Percentiles rank a stretch among this genome's conserved stretches.
Conservation (phyloP, 805 yeast genomes). For the Saccharomycopsis selenospora region DNA sequence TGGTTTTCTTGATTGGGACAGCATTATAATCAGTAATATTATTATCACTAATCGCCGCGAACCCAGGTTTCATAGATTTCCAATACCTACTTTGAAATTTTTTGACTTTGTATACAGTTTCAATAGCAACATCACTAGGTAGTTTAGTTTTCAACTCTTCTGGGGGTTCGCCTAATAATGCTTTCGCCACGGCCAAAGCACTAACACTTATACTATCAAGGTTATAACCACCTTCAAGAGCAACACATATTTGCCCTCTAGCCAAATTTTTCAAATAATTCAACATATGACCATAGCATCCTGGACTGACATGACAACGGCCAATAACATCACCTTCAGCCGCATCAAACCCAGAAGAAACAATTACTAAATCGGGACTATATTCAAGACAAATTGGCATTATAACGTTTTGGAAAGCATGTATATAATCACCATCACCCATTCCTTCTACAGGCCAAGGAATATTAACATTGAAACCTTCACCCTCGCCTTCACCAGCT, state of each 20-base stretch:
- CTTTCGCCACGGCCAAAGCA: constrained; percentile 88
- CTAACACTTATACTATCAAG: constrained; percentile 83
- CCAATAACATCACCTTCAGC: constrained; percentile 98
- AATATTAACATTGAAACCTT: constrained; percentile 80
- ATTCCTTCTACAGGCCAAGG: constrained; percentile 93
- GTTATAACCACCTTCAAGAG: constrained; percentile 95
- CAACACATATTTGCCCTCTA: constrained; percentile 79
- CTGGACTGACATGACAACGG: constrained; percentile 91
- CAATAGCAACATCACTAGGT: constrained; percentile 73
- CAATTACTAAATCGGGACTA: constrained; percentile 85
- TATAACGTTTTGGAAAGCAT: constrained; percentile 79
- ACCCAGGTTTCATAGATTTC: constrained; percentile 74
- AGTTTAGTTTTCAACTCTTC: constrained; percentile 57
- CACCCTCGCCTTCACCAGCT: constrained; percentile 80
- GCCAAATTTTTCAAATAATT: constrained; percentile 84
- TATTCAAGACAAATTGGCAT: constrained; percentile 87
- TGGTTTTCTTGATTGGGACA: background rate
- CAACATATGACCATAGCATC: constrained; percentile 95
- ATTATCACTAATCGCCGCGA: constrained; percentile 25
- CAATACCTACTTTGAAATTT: constrained; percentile 79
- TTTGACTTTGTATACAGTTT: constrained; percentile 73
- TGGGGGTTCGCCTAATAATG: constrained; percentile 91
- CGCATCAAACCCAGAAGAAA: constrained; percentile 96
- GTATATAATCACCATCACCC: constrained; percentile 91
- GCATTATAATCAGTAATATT: background rate